Conservation (phyloP, 2,329 filamentous ascomycete species). For the Hymenoscyphus infarciens region DNA sequence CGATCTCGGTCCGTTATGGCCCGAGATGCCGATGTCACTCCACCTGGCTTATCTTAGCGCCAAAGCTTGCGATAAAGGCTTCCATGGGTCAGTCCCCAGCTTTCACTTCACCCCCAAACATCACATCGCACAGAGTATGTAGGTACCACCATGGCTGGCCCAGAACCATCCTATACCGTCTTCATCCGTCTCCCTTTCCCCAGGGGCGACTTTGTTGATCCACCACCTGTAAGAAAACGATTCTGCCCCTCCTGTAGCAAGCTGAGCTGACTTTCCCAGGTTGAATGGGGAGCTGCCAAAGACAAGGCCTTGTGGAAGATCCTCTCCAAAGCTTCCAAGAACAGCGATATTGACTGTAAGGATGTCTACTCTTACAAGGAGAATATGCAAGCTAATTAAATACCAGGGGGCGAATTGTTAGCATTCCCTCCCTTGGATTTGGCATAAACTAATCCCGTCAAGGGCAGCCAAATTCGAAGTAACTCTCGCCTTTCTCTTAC, state of each 20-base stretch:
- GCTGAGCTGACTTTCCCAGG: slow-evolving; percentile 45
- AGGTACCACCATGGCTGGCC: slow-evolving; percentile 25
- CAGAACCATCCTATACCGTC: slow-evolving; percentile 53
- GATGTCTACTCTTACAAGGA: slow-evolving; percentile 6
- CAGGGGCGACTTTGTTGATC: slow-evolving; percentile 84
- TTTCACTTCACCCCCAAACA: not conserved
- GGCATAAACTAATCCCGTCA: slow-evolving; percentile 33
- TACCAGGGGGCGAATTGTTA: slow-evolving; percentile 72
- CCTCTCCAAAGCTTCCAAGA: slow-evolving; percentile 75
- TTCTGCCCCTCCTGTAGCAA: not conserved
- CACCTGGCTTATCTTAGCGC: slow-evolving; percentile 24
- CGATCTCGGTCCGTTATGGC: too few species aligned
- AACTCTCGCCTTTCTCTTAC: slow-evolving; percentile 80
- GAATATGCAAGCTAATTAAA: slow-evolving; percentile 18
- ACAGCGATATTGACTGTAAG: slow-evolving; percentile 80
- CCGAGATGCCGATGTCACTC: too few species aligned
- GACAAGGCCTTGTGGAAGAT: slow-evolving; percentile 89
- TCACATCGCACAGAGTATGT: not conserved
- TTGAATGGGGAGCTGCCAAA: slow-evolving; percentile 83
- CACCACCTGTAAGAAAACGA: slow-evolving; percentile 63
- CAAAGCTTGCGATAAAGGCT: slow-evolving; percentile 22
- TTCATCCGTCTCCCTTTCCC: slow-evolving; percentile 88
- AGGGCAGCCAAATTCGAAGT: slow-evolving; percentile 76
- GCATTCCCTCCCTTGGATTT: slow-evolving; percentile 30
- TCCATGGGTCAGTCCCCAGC: not conserved